A percentile compares a stretch with the other conserved stretches of the same genome.
Conservation (phyloP, 2,329 filamentous ascomycete species). For the Fusarium succisae region DNA sequence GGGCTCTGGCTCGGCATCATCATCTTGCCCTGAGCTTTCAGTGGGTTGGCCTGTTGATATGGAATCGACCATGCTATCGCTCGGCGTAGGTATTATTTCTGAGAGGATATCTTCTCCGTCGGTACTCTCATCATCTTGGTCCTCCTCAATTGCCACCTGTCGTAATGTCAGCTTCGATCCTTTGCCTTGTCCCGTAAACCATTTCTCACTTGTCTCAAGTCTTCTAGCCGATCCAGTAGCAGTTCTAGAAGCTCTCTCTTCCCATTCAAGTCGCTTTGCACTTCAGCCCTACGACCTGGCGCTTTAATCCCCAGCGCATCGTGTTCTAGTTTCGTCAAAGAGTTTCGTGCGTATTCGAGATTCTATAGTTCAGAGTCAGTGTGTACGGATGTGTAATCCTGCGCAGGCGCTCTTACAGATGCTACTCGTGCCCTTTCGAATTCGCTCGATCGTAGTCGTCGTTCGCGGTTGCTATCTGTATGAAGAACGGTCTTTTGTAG, state of each 20-base stretch:
- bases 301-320: conserved; percentile 69
- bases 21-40: conserved; percentile 34
- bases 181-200: background rate
- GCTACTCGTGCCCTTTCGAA: conserved; percentile 66
- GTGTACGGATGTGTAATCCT: background rate
- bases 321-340: conserved; percentile 77
- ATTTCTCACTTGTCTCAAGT: conserved; percentile 68
- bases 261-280: conserved; percentile 69
- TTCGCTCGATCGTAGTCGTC: conserved; percentile 66
- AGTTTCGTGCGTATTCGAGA: conserved; percentile 73
- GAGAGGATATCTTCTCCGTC: conserved; percentile 68
- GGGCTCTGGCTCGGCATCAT: conserved; percentile 56
- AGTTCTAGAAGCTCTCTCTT: conserved; percentile 74
- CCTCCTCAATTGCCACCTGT: conserved; percentile 49
- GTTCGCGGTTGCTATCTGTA: conserved; percentile 67
- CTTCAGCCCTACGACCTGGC: conserved; percentile 65
- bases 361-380: conserved; percentile 59
- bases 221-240: conserved; percentile 71
- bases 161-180: conserved; percentile 14
- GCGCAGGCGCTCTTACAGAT: conserved; percentile 48
- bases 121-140: conserved; percentile 54
- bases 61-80: conserved; percentile 59
- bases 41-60: conserved; percentile 42
- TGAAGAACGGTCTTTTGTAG: conserved; percentile 73
- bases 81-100: conserved; percentile 64